Evolutionary conservation across 441 rosid species (phyloP).

Genomic region (Populus hybrid): DNA sequence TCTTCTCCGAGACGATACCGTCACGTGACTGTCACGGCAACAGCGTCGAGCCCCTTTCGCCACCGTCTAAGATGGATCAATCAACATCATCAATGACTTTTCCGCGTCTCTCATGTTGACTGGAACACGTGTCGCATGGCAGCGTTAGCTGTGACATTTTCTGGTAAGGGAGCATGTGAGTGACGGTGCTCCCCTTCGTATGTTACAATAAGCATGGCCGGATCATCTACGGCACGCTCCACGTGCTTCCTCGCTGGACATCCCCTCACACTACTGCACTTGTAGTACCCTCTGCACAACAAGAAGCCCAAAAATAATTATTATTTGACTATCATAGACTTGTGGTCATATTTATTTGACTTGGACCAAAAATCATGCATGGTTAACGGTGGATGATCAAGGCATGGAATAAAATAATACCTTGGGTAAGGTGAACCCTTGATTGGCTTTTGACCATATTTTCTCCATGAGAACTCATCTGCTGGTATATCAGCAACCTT

Average conservation of each 20-base stretch:
- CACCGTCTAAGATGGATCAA: not conserved
- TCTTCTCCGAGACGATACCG: not conserved
- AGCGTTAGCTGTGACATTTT: not conserved
- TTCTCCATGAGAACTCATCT: constrained; percentile 84
- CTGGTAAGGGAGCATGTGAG: not conserved
- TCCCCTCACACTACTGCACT: constrained; percentile 60
- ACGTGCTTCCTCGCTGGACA: constrained; percentile 88
- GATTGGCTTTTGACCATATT: constrained; percentile 28
- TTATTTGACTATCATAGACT: not conserved
- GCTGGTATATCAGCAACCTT: constrained; percentile 83
- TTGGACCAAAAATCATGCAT: not conserved
- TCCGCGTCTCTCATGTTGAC: not conserved
- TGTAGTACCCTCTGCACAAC: constrained; percentile 64
- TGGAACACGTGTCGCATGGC: not conserved
- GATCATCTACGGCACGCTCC: constrained; percentile 67
- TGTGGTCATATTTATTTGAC: not conserved
- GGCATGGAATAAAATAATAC: constrained; percentile 25
- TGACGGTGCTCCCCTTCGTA: constrained; percentile 86
- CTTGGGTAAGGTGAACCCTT: constrained; percentile 89
- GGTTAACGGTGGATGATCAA: not conserved
- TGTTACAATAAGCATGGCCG: constrained; percentile 66
- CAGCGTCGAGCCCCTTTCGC: not conserved
- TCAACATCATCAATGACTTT: not conserved
- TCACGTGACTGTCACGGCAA: not conserved
- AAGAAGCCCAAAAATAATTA: not conserved